Percentiles rank a stretch among this genome's conserved stretches.
phyloP scores from a whole-genome alignment of 768 basidiomycete species.

The Neoboletus magnificus region DNA sequence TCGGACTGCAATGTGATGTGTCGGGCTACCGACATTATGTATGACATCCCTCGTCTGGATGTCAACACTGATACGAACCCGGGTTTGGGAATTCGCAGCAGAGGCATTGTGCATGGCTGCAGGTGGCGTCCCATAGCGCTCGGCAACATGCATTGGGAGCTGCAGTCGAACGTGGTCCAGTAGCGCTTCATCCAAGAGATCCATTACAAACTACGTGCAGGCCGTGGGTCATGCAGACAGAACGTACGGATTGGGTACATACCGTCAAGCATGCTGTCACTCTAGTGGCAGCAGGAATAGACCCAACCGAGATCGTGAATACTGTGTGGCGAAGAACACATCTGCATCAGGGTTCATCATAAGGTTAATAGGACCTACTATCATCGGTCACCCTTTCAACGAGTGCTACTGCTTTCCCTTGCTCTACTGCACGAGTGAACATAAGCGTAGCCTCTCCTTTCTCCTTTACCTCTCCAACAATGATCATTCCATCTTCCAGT shows the following conservation, averaged over 20 bases:
- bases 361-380: slow-evolving; percentile 33
- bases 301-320: slow-evolving; percentile 57
- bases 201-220: slow-evolving; percentile 46
- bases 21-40: slow-evolving; percentile 40
- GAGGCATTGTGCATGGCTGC: slow-evolving; percentile 33
- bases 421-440: slow-evolving; percentile 39
- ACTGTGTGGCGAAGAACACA: slow-evolving; percentile 30
- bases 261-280: slow-evolving; percentile 45
- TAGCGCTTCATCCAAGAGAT: slow-evolving; percentile 48
- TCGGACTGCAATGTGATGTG: slow-evolving; percentile 37
- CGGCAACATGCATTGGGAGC: slow-evolving; percentile 47
- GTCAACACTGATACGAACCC: slow-evolving; percentile 40
- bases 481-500: slow-evolving; percentile 39
- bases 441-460: slow-evolving; percentile 40
- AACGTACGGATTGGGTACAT: slow-evolving; percentile 9
- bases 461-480: slow-evolving; percentile 49
- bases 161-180: slow-evolving; percentile 50
- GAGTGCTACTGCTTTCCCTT: slow-evolving; percentile 43
- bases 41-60: slow-evolving; percentile 51
- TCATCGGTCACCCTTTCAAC: slow-evolving; percentile 51
- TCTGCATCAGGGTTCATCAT: not conserved
- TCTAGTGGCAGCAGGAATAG: slow-evolving; percentile 41
- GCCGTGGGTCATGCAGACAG: not conserved
- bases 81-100: slow-evolving; percentile 30
- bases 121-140: slow-evolving; percentile 52